Evolutionary conservation across 129 eudicot genomes (phyloP).

Genomic region (Kitagawia praeruptora): DNA sequence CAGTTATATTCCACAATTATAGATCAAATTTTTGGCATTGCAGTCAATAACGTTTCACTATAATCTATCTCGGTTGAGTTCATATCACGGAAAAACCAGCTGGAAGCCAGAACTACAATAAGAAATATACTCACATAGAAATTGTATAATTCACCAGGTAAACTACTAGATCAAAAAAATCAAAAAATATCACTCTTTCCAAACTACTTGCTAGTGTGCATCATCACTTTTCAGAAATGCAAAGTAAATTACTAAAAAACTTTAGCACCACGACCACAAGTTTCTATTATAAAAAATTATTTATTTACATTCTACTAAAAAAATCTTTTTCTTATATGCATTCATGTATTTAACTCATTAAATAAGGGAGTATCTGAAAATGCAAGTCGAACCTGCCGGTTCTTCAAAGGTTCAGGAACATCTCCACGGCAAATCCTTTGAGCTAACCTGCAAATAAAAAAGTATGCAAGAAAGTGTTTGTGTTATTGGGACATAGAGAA

Average conservation of each 20-base stretch:
- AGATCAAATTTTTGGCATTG: background rate
- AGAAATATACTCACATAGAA: background rate
- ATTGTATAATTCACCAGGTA: background rate
- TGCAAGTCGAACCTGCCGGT: slow-evolving; percentile 60
- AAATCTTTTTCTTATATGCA: background rate
- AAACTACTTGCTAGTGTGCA: background rate
- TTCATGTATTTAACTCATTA: background rate
- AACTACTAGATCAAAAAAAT: background rate
- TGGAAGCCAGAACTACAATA: background rate
- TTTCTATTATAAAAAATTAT: background rate
- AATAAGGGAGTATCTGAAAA: background rate
- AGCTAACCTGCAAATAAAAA: slow-evolving; percentile 64
- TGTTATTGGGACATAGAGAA: background rate
- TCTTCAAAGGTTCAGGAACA: slow-evolving; percentile 81
- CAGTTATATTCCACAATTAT: too few species aligned
- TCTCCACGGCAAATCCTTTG: slow-evolving; percentile 86
- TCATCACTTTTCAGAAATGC: background rate
- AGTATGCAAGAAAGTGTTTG: background rate
- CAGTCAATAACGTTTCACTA: background rate
- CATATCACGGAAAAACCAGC: slow-evolving; percentile 1
- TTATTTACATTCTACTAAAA: background rate
- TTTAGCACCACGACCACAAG: background rate
- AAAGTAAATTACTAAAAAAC: background rate
- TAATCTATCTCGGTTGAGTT: background rate
- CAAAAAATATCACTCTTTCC: background rate